Evolutionary conservation across 2,329 filamentous ascomycete genomes (phyloP), one percentile per base, ranked within the genome.

Genomic region (Aspergillus sp.): DNA sequence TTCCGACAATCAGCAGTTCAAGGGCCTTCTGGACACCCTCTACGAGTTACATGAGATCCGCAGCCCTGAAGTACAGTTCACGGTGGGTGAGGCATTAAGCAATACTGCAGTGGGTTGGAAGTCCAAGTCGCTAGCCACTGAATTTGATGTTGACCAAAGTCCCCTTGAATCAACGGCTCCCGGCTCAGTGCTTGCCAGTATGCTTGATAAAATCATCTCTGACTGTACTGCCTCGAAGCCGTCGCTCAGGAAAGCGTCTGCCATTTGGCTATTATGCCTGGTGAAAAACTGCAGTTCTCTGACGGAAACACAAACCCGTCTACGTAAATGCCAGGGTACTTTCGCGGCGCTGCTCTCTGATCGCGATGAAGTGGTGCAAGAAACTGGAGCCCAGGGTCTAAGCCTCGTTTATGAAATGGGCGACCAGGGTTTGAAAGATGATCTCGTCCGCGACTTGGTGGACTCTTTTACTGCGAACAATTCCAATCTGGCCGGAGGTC

Each of bases 331-430:
- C 53, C 94, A 99, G 69, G 82, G 82, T 33, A 88, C 90, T 0
- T 99, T 99, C 70, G 92, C 95, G 78, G 81, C 87, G 22, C 86
- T 96, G 26, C 80, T 99, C 11, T 87, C 87, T 14, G 91, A 95
- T 52, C 83, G 92, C 17, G 94, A 99, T 63, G 92, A 97, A 66
- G 82, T 97, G 8, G 91, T 97, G 0, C 94, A 99, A 70, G 94
- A 99, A 72, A 95, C 91, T 4, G 92, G 94, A 3, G 96, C 93
- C 0, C 82, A 93, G 52, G 94, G 94, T 0, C 79, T 99, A 26
- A 86, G 90, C n/a, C 73, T 97, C 45, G 91, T 97, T 2, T 99
- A 97, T 67, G 92, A 96, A 64, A 90, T 90, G 68, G 94, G 94
- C 1, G 90, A 95, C 62, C 81, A 86, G 24, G 82, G 82, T 1